A percentile compares a stretch with the other conserved stretches of the same genome.
Evolutionary conservation across 2,329 filamentous ascomycete genomes (phyloP).

Genomic region (Drechslera avenae): DNA sequence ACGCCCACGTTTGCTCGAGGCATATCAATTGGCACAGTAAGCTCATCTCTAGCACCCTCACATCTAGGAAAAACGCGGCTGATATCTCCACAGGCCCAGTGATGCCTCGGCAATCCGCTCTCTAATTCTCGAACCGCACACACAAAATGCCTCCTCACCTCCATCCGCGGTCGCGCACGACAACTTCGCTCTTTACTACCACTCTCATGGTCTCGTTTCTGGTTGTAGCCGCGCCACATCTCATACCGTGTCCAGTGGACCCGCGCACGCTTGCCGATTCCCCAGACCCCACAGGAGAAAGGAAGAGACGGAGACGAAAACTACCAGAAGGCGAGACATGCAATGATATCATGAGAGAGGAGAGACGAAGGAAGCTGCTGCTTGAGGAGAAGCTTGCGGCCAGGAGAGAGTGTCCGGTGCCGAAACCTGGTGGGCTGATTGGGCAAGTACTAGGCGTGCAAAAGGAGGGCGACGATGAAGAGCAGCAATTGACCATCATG

Average conservation of each 20-base stretch:
- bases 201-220: slow-evolving; percentile 88
- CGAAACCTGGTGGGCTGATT: slow-evolving; percentile 81
- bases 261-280: slow-evolving; percentile 79
- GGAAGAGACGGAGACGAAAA: slow-evolving; percentile 51
- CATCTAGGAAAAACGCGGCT: slow-evolving; percentile 14
- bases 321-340: slow-evolving; percentile 29
- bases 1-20: slow-evolving; percentile 22
- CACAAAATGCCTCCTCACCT: slow-evolving; percentile 76
- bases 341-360: slow-evolving; percentile 30
- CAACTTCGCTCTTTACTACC: slow-evolving; percentile 92
- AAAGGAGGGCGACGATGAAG: slow-evolving; percentile 26
- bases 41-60: not conserved
- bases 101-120: slow-evolving; percentile 36
- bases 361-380: slow-evolving; percentile 17
- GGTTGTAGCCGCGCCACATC: slow-evolving; percentile 87
- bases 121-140: slow-evolving; percentile 21
- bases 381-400: slow-evolving; percentile 30
- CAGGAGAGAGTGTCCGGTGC: slow-evolving; percentile 83
- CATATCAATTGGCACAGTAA: slow-evolving; percentile 42
- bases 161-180: slow-evolving; percentile 91
- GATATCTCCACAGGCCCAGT: slow-evolving; percentile 25
- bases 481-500: slow-evolving; percentile 12
- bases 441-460: slow-evolving; percentile 75
- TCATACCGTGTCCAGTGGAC: slow-evolving; percentile 84
- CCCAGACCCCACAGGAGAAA: slow-evolving; percentile 36